Evolutionary conservation across 2,329 filamentous ascomycete genomes (phyloP).

Genomic region (Mycosphaerelloides madeirae): DNA sequence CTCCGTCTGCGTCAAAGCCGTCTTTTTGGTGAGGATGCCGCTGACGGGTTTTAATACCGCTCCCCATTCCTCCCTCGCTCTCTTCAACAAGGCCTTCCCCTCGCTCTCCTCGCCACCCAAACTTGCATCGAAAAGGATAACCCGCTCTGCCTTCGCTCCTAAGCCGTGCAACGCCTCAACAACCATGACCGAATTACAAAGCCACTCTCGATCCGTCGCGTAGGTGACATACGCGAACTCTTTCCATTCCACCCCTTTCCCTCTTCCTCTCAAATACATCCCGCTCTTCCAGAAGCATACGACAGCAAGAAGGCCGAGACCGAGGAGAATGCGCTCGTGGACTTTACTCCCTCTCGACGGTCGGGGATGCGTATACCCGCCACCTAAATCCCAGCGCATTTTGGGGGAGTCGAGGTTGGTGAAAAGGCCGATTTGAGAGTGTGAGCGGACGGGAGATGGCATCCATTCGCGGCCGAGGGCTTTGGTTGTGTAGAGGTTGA

Average conservation of each 20-base stretch:
- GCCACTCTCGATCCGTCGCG: constrained; percentile 38
- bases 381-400: too few relatives aligned
- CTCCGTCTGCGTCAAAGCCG: constrained; percentile 61
- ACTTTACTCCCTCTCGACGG: neutral
- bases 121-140: constrained; percentile 40
- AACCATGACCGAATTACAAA: constrained; percentile 42
- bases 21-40: constrained; percentile 58
- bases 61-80: constrained; percentile 46
- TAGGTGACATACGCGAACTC: constrained; percentile 42
- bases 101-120: constrained; percentile 15
- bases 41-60: constrained; percentile 45
- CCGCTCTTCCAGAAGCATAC: neutral
- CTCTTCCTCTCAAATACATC: neutral
- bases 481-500: constrained; percentile 3
- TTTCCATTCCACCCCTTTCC: constrained; percentile 24
- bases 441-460: neutral
- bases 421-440: too few relatives aligned
- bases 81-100: constrained; percentile 35
- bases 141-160: constrained; percentile 39
- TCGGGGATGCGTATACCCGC: too few relatives aligned
- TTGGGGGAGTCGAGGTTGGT: too few relatives aligned
- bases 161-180: constrained; percentile 39
- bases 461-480: constrained; percentile 1
- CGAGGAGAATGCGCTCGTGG: constrained; percentile 1
- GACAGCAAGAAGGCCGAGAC: neutral